Percentiles rank a stretch among this genome's conserved stretches.
phyloP scores from a whole-genome alignment of 306 rosid species.

The Astragalus glycyphyllos region DNA sequence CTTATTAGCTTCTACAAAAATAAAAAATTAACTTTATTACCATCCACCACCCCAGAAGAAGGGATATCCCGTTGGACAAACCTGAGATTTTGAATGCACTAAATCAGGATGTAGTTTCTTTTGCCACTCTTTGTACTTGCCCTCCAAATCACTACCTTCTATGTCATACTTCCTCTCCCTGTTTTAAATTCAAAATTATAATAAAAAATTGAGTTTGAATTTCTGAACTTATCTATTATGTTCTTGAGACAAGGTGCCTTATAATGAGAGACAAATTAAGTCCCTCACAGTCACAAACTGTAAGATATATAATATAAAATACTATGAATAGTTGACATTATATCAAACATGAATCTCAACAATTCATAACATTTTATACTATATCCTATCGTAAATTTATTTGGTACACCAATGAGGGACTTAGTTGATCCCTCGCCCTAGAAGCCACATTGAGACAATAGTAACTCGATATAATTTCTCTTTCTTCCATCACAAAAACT shows the following conservation, averaged over 20 bases:
- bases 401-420: too few species aligned
- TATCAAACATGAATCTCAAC: too few species aligned
- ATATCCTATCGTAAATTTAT: too few species aligned
- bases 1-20: conserved; percentile 22
- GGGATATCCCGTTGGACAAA: conserved; percentile 40
- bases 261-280: too few species aligned
- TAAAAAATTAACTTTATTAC: conserved; percentile 25
- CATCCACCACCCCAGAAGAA: background rate
- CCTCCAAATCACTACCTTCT: conserved; percentile 68
- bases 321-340: too few species aligned
- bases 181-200: conserved; percentile 14
- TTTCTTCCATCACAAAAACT: conserved; percentile 7
- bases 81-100: conserved; percentile 95
- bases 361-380: too few species aligned
- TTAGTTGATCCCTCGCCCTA: too few species aligned
- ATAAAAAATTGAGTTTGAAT: too few species aligned
- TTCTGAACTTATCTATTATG: conserved; percentile 34
- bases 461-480: conserved; percentile 11
- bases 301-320: too few species aligned
- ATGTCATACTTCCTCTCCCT: conserved; percentile 81
- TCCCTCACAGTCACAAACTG: too few species aligned
- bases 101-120: conserved; percentile 96
- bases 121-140: conserved; percentile 93
- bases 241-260: too few species aligned
- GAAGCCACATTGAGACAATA: background rate